Evolutionary conservation across 1,284 basidiomycete species (phyloP).

Genomic region (Ganoderma meredithae): DNA sequence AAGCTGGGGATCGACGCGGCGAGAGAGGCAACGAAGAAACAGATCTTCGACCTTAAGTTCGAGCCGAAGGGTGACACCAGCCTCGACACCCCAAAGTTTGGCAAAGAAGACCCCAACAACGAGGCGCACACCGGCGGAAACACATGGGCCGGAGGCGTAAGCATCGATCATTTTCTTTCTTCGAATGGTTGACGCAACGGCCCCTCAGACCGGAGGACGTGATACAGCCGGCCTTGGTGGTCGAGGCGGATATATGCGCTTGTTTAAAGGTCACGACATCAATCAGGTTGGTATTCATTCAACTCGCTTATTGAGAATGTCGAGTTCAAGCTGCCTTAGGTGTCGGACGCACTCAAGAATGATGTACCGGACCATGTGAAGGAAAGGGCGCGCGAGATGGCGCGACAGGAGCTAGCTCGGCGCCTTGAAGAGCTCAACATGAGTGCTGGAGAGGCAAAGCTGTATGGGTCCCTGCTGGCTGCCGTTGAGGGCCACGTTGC

Average conservation of each 20-base stretch:
- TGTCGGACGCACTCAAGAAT: slow-evolving; percentile 61
- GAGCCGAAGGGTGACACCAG: slow-evolving; percentile 57
- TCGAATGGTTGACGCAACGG: background rate
- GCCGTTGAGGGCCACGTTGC: slow-evolving; percentile 67
- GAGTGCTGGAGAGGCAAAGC: slow-evolving; percentile 59
- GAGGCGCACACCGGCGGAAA: slow-evolving; percentile 67
- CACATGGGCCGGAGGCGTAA: slow-evolving; percentile 67
- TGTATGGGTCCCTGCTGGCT: slow-evolving; percentile 58
- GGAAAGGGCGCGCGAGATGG: slow-evolving; percentile 71
- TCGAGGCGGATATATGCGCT: slow-evolving; percentile 69
- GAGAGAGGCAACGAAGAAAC: slow-evolving; percentile 55
- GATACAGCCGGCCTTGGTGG: slow-evolving; percentile 73
- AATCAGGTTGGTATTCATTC: slow-evolving; percentile 53
- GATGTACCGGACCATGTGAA: slow-evolving; percentile 66
- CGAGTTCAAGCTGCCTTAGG: slow-evolving; percentile 39
- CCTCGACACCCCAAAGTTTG: slow-evolving; percentile 62
- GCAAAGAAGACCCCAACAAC: slow-evolving; percentile 60
- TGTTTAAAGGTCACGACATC: slow-evolving; percentile 68
- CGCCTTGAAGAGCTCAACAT: slow-evolving; percentile 69
- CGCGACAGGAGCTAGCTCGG: slow-evolving; percentile 63
- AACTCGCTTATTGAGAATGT: background rate
- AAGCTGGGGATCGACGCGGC: slow-evolving; percentile 62
- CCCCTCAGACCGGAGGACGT: slow-evolving; percentile 64
- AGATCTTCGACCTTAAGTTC: slow-evolving; percentile 62
- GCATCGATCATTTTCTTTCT: background rate